Evolutionary conservation across 352 stramenopile genomes (phyloP).

Genomic region (Phytophthora aleatoria): DNA sequence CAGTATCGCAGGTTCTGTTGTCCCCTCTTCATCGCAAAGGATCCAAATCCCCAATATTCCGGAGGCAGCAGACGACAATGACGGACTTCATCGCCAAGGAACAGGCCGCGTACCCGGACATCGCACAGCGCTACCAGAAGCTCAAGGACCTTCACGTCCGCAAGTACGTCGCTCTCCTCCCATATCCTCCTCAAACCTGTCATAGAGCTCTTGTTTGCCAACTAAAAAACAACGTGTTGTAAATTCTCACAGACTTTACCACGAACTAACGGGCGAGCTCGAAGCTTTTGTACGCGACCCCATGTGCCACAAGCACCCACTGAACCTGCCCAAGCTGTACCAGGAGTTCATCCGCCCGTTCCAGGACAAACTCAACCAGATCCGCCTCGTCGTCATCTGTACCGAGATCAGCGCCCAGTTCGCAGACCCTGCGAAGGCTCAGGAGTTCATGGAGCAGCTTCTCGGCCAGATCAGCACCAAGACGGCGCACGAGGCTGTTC

Average conservation of each 20-base stretch:
- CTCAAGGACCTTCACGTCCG: conserved; percentile 90
- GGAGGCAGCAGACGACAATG: conserved; percentile 12
- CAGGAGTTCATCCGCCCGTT: conserved; percentile 94
- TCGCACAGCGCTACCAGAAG: conserved; percentile 91
- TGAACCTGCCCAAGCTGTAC: conserved; percentile 86
- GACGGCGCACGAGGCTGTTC: conserved; percentile 62
- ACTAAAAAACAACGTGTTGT: conserved; percentile 2
- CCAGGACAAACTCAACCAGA: conserved; percentile 96
- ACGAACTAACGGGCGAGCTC: conserved; percentile 96
- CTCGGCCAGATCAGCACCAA: conserved; percentile 61
- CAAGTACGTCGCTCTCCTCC: conserved; percentile 62
- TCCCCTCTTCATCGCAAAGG: conserved; percentile 18
- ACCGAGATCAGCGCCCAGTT: conserved; percentile 87
- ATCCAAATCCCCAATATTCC: conserved; percentile 19
- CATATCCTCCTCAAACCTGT: neutral
- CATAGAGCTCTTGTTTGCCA: neutral
- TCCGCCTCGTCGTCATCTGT: conserved; percentile 92
- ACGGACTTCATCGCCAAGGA: conserved; percentile 91
- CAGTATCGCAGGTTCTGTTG: neutral
- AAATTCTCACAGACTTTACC: conserved; percentile 90
- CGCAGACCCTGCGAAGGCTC: conserved; percentile 62
- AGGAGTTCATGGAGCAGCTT: conserved; percentile 77
- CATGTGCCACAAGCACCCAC: conserved; percentile 57
- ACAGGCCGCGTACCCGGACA: conserved; percentile 89
- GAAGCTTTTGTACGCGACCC: conserved; percentile 92